Evolutionary conservation across 768 basidiomycete genomes (phyloP), one percentile per base, ranked within the genome.

Genomic region (Tylopilus intermedius): DNA sequence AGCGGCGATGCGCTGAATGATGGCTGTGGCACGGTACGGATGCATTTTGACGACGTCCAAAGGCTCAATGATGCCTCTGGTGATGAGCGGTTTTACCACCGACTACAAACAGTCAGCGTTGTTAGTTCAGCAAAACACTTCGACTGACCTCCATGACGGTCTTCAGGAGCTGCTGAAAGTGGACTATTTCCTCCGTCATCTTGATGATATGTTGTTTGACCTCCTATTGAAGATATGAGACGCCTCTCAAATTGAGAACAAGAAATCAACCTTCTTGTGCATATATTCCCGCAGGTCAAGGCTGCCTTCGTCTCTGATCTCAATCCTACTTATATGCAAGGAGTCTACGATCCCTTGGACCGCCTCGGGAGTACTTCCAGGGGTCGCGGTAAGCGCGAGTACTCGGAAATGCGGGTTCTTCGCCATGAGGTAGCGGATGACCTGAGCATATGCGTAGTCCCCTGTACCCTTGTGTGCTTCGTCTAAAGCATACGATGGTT

Each of bases 381-480:
- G 96, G 7, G 96, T 99, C 2, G 96, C 96, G 5, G 93, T 98
- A 21, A 99, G 77, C 2, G 96, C 96, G 21, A 99, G 75, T 8
- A 98, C 75, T 14, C 96, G 84, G 64, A 95, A 94, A 68, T 94
- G 81, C 0, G 93, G 93, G 62, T 98, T 97, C 70, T 90, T 92
- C 2, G 90, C 83, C 86, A 94, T 96, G 60, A 99, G 77, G 60
- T 78, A 91, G 8, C 94, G 86, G 37, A 98, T 76, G 30, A 90
- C 84, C 63, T 88, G 85, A 41, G 89, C 88, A 63, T 98, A 98
- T 4, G 94, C 87, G 61, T 96, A 95, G 54, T 90, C 86, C 2
- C 96, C 95, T 0, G 86, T 91, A 10, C 90, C 95, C 59, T 87
- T 84, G 71, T 99, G 96, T 0, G 96, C 96, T 67, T 97, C 94